Conservation (phyloP, 2,329 filamentous ascomycete genomes). For the Huntiella savannae region DNA sequence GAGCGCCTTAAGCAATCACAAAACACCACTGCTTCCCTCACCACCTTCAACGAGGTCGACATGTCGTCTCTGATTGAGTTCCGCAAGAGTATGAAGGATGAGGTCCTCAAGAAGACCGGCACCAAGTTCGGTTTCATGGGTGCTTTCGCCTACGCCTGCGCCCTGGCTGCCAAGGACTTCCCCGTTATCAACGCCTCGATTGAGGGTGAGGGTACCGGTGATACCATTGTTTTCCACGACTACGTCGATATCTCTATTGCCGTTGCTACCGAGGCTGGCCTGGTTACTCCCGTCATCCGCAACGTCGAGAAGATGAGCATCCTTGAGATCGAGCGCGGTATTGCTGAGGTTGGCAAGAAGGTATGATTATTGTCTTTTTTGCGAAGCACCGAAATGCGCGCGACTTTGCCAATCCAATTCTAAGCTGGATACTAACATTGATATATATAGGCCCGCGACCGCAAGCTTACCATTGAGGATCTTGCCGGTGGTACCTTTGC, state of each 20-base stretch:
- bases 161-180: slow-evolving; percentile 87
- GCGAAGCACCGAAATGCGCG: background rate
- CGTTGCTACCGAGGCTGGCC: slow-evolving; percentile 90
- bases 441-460: slow-evolving; percentile 56
- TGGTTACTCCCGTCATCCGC: slow-evolving; percentile 89
- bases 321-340: slow-evolving; percentile 72
- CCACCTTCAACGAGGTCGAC: slow-evolving; percentile 98
- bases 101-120: slow-evolving; percentile 84
- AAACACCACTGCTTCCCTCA: slow-evolving; percentile 91
- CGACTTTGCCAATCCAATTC: too few species aligned
- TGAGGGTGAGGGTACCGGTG: slow-evolving; percentile 81
- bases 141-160: slow-evolving; percentile 76
- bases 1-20: slow-evolving; percentile 98
- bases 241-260: slow-evolving; percentile 97
- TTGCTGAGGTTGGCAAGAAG: slow-evolving; percentile 92
- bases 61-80: slow-evolving; percentile 98
- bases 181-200: slow-evolving; percentile 92
- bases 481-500: slow-evolving; percentile 98
- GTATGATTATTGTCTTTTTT: slow-evolving; percentile 23
- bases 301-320: slow-evolving; percentile 82
- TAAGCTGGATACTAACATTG: slow-evolving; percentile 12
- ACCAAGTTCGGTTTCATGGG: slow-evolving; percentile 99
- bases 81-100: slow-evolving; percentile 93
- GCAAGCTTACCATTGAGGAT: slow-evolving; percentile 95
- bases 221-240: slow-evolving; percentile 95